Conservation (phyloP, 2,329 filamentous ascomycete species). For the Myriosclerotinia scirpicola region DNA sequence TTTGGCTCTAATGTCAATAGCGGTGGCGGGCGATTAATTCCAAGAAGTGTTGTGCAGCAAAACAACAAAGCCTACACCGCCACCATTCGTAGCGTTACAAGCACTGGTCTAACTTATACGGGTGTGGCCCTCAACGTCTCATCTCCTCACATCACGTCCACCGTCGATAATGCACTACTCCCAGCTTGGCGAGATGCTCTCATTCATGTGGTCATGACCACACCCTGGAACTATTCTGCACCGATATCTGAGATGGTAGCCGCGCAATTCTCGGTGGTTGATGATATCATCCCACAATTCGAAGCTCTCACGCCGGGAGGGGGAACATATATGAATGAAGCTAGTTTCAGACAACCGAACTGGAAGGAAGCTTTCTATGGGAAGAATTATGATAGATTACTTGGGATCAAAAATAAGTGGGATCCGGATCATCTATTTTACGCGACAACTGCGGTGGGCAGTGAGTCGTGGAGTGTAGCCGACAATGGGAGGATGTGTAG, state of each 20-base stretch:
- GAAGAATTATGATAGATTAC: constrained; percentile 46
- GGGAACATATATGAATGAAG: constrained; percentile 54
- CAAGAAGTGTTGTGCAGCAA: constrained; percentile 40
- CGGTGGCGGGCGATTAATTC: constrained; percentile 48
- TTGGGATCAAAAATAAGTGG: constrained; percentile 51
- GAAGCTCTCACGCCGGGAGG: constrained; percentile 45
- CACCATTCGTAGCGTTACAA: constrained; percentile 41
- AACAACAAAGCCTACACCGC: constrained; percentile 31
- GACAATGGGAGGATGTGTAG: constrained; percentile 46
- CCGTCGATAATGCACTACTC: constrained; percentile 43
- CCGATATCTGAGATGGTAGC: constrained; percentile 38
- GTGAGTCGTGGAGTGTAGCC: constrained; percentile 50
- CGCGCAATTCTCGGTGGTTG: constrained; percentile 39
- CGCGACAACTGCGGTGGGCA: constrained; percentile 51
- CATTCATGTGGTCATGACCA: constrained; percentile 40
- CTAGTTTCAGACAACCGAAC: constrained; percentile 47
- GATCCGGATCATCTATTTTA: constrained; percentile 51
- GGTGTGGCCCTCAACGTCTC: constrained; percentile 41
- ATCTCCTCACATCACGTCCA: constrained; percentile 24
- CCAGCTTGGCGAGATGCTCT: constrained; percentile 46
- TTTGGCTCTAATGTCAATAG: constrained; percentile 30
- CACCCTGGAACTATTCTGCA: constrained; percentile 41
- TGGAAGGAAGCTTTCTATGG: constrained; percentile 51
- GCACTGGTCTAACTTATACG: constrained; percentile 39
- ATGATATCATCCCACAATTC: constrained; percentile 40